Evolutionary conservation across 2,329 filamentous ascomycete genomes (phyloP).

Genomic region (Alternaria metachromatica): DNA sequence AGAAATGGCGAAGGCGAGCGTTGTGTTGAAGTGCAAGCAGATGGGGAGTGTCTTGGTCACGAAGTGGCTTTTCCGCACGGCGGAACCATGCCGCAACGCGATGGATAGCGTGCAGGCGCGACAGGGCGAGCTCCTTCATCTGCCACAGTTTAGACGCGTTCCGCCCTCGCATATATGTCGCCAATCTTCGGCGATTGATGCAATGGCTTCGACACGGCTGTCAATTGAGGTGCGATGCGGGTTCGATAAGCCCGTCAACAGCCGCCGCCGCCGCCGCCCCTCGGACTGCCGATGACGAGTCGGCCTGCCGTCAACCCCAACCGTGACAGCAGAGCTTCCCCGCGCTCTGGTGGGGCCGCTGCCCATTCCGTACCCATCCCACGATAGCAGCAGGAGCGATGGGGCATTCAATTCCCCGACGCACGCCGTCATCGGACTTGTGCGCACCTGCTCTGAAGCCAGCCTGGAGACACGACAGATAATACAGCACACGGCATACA

Average conservation of each 20-base stretch:
- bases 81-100: conserved; percentile 2
- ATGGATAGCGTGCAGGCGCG: not conserved
- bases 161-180: not conserved
- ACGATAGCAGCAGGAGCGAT: conserved; percentile 4
- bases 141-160: not conserved
- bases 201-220: not conserved
- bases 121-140: not conserved
- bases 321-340: conserved; percentile 12
- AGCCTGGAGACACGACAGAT: not conserved
- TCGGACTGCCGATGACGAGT: not conserved
- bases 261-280: not conserved
- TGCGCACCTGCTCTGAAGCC: not conserved
- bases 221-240: not conserved
- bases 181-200: not conserved
- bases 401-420: not conserved
- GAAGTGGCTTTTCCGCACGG: not conserved
- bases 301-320: not conserved
- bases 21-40: not conserved
- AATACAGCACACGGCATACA: conserved; percentile 1
- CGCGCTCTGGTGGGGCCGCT: conserved; percentile 26
- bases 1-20: not conserved
- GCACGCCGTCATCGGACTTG: not conserved
- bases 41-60: not conserved
- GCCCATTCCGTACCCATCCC: not conserved
- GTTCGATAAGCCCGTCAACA: not conserved